phyloP scores from a whole-genome alignment of 768 basidiomycete genomes.

The Sutorius australiensis region DNA sequence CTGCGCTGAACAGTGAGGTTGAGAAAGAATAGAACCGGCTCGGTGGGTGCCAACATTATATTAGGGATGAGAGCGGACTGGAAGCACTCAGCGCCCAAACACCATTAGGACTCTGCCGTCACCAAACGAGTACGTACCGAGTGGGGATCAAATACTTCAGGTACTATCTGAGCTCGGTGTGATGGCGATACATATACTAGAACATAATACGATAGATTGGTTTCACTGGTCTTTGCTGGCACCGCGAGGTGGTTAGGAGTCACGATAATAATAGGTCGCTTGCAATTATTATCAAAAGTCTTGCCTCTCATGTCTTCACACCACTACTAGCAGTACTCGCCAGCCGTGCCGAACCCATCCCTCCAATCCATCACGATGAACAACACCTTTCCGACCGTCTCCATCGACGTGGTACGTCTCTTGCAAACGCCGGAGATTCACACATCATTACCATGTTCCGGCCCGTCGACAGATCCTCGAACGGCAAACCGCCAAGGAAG shows the following conservation, averaged over 20 bases:
- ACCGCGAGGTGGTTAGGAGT: not conserved
- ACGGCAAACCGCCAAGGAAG: conserved; percentile 67
- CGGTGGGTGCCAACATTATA: too few species aligned
- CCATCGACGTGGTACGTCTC: conserved; percentile 30
- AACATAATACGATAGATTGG: too few species aligned
- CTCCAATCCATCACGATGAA: conserved; percentile 21
- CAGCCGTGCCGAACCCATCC: not conserved
- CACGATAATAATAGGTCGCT: not conserved
- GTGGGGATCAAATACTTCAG: too few species aligned
- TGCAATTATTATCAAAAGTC: not conserved
- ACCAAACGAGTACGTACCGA: too few species aligned
- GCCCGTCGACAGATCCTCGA: conserved; percentile 58
- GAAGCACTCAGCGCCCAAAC: too few species aligned
- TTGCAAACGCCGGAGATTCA: not conserved
- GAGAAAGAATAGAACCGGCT: too few species aligned
- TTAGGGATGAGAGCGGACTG: too few species aligned
- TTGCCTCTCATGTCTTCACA: not conserved
- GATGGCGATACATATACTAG: too few species aligned
- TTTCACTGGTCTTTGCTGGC: not conserved
- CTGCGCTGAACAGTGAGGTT: too few species aligned
- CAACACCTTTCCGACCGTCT: conserved; percentile 23
- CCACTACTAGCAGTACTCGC: not conserved
- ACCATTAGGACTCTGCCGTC: too few species aligned
- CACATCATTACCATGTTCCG: too few species aligned
- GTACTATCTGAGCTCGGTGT: too few species aligned